Evolutionary conservation across 2,329 filamentous ascomycete species (phyloP).

Genomic region (Fusarium sp.): DNA sequence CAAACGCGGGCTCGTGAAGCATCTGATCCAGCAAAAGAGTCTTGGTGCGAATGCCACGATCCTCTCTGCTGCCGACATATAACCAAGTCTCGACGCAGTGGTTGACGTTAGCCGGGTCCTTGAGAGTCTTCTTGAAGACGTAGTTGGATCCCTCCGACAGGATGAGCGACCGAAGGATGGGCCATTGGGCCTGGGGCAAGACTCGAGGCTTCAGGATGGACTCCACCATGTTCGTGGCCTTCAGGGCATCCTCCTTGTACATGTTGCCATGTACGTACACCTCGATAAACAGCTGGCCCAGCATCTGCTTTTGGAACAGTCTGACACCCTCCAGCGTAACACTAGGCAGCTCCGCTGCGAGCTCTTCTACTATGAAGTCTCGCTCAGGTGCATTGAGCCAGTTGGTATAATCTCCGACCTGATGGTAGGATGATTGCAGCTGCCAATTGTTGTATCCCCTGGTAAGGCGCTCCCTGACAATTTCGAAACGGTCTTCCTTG

Average conservation of each 20-base stretch:
- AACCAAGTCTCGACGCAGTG: conserved; percentile 84
- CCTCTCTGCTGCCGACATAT: conserved; percentile 72
- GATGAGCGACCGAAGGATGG: conserved; percentile 77
- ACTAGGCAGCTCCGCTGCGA: conserved; percentile 77
- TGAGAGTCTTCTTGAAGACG: conserved; percentile 80
- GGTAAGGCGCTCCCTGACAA: conserved; percentile 85
- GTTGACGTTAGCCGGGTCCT: conserved; percentile 89
- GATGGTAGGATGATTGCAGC: conserved; percentile 86
- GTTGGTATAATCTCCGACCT: conserved; percentile 82
- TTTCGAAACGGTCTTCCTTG: conserved; percentile 86
- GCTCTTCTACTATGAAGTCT: conserved; percentile 81
- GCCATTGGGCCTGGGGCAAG: conserved; percentile 81
- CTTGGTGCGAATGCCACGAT: conserved; percentile 77
- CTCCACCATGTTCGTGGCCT: conserved; percentile 84
- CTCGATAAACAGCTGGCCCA: conserved; percentile 88
- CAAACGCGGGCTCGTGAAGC: conserved; percentile 91
- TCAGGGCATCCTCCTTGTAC: conserved; percentile 90
- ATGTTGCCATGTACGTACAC: conserved; percentile 90
- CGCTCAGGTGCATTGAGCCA: conserved; percentile 78
- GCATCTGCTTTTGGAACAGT: conserved; percentile 79
- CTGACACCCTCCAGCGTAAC: conserved; percentile 79
- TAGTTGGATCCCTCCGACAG: conserved; percentile 84
- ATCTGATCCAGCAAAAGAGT: conserved; percentile 87
- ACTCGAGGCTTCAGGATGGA: conserved; percentile 76
- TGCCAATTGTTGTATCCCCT: conserved; percentile 87